Conservation (phyloP, 106 monocot species). For the Dioscorea dumetorum region DNA sequence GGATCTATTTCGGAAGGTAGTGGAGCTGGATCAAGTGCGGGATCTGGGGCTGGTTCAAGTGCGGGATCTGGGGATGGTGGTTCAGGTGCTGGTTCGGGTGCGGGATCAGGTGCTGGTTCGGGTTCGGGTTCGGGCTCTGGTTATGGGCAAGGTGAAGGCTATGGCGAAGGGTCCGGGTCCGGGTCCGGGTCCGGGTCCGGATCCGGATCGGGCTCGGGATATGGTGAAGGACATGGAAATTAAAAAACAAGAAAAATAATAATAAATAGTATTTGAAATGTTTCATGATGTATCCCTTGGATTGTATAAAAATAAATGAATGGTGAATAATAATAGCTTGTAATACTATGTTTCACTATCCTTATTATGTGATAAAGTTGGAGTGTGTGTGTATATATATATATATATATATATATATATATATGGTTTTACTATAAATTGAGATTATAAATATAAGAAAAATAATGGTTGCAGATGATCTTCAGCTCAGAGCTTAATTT, state of each 20-base stretch:
- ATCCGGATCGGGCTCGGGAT: not conserved
- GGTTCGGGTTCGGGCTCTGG: not conserved
- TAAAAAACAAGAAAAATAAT: not conserved
- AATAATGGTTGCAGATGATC: no score
- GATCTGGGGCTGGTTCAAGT: conserved; percentile 4
- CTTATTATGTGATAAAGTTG: no score
- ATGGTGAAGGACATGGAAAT: not conserved
- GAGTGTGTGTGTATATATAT: no score
- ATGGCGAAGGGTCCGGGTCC: not conserved
- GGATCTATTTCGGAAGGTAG: not conserved
- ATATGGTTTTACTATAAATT: no score
- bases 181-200: not conserved
- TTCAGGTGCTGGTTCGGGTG: not conserved
- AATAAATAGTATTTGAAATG: not conserved
- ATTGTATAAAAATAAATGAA: not conserved
- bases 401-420: no score
- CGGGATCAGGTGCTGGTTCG: not conserved
- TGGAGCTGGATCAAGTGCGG: conserved; percentile 7
- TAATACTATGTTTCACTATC: no score
- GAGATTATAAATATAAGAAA: no score
- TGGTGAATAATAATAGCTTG: not conserved
- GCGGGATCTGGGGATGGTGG: not conserved
- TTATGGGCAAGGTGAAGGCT: conserved; percentile 3
- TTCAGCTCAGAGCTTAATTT: no score
- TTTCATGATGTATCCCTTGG: not conserved